Conservation (phyloP, 345 rosid genomes). For the Camelina neglecta region DNA sequence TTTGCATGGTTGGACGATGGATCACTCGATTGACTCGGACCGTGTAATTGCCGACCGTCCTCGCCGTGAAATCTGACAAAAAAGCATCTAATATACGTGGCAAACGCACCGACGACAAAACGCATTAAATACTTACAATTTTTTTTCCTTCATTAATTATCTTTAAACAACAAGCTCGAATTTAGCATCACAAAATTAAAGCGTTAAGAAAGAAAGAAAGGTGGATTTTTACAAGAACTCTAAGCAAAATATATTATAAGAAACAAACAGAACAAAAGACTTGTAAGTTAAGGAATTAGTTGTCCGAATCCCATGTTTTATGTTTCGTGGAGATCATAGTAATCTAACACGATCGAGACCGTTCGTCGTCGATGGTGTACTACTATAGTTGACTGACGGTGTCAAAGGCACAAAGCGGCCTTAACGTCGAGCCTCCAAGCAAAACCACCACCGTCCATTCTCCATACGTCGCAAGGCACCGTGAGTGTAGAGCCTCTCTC, state of each 20-base stretch:
- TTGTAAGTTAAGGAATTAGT: neutral
- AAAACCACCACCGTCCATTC: slow-evolving; percentile 74
- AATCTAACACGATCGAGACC: neutral
- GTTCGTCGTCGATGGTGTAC: slow-evolving; percentile 3
- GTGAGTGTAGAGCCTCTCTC: slow-evolving; percentile 55
- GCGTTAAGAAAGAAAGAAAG: neutral
- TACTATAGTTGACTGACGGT: neutral
- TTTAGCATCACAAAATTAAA: neutral
- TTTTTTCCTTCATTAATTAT: neutral
- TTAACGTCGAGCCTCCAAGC: slow-evolving; percentile 91
- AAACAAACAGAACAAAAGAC: slow-evolving; percentile 8
- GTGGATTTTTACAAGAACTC: slow-evolving; percentile 27
- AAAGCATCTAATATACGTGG: neutral
- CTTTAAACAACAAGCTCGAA: slow-evolving; percentile 19
- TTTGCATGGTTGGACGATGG: slow-evolving; percentile 15
- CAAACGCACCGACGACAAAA: slow-evolving; percentile 1
- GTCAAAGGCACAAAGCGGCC: slow-evolving; percentile 69
- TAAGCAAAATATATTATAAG: slow-evolving; percentile 9
- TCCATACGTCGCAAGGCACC: slow-evolving; percentile 87
- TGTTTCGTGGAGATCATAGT: slow-evolving; percentile 11
- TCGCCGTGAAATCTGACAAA: slow-evolving; percentile 9
- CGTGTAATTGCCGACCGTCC: neutral
- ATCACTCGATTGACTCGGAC: neutral
- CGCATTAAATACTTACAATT: neutral
- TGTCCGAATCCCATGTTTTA: neutral